phyloP scores from a whole-genome alignment of 441 rosid species.

The Arabidopsis lyrata region DNA sequence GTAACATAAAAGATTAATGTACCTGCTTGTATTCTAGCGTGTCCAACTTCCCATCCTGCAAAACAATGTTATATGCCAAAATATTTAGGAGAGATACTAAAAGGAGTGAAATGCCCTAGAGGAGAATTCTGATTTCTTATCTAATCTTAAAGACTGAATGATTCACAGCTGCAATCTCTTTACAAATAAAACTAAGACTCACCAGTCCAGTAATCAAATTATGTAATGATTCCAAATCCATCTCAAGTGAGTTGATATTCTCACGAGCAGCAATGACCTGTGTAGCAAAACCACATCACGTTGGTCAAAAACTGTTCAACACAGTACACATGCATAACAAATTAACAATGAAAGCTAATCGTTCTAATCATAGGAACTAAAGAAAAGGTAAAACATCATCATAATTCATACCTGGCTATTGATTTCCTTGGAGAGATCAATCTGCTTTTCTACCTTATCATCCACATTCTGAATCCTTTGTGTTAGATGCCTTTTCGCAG shows the following conservation, averaged over 20 bases:
- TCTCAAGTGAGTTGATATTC: slow-evolving; percentile 63
- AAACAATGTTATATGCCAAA: slow-evolving; percentile 14
- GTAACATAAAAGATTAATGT: slow-evolving; percentile 17
- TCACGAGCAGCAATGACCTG: slow-evolving; percentile 75
- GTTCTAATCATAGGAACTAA: background rate
- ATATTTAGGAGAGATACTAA: slow-evolving; percentile 12
- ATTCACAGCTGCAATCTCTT: slow-evolving; percentile 4
- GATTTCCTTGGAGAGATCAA: slow-evolving; percentile 75
- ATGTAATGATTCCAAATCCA: slow-evolving; percentile 65
- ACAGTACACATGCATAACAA: slow-evolving; percentile 13
- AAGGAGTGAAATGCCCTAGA: background rate
- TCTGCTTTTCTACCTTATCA: slow-evolving; percentile 88
- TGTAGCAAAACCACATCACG: slow-evolving; percentile 26
- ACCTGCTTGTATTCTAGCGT: slow-evolving; percentile 93
- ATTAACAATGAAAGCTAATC: background rate
- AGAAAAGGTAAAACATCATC: slow-evolving; percentile 21
- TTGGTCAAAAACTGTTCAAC: slow-evolving; percentile 15
- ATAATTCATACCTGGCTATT: slow-evolving; percentile 56
- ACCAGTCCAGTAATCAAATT: slow-evolving; percentile 74
- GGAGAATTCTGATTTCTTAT: slow-evolving; percentile 4
- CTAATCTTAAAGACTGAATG: background rate
- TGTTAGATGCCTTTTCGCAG: slow-evolving; percentile 89
- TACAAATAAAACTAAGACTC: slow-evolving; percentile 46
- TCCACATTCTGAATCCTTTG: slow-evolving; percentile 83
- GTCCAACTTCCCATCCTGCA: slow-evolving; percentile 86